A percentile compares a stretch with the other conserved stretches of the same genome.
Evolutionary conservation across 2,329 filamentous ascomycete species (phyloP).

Genomic region (Atkinsonella hypoxylon): DNA sequence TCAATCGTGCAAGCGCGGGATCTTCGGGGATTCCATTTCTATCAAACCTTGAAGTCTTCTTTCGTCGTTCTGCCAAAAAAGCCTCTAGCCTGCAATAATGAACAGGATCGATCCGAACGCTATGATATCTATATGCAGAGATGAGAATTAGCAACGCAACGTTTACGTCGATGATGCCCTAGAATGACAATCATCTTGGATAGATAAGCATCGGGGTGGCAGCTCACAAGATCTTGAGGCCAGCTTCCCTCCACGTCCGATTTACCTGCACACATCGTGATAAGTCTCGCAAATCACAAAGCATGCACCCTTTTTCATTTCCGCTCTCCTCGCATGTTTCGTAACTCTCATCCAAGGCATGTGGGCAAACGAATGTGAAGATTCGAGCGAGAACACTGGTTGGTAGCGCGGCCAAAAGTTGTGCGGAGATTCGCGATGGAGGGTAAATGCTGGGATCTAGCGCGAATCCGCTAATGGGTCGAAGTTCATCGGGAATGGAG

Average conservation of each 20-base stretch:
- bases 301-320: slow-evolving; percentile 73
- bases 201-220: not conserved
- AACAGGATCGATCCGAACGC: slow-evolving; percentile 84
- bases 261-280: slow-evolving; percentile 67
- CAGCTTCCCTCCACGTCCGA: slow-evolving; percentile 53
- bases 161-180: not conserved
- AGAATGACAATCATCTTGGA: not conserved
- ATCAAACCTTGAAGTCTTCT: slow-evolving; percentile 59
- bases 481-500: slow-evolving; percentile 18
- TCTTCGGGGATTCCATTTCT: slow-evolving; percentile 73
- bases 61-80: slow-evolving; percentile 65
- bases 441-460: slow-evolving; percentile 18
- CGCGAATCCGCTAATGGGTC: slow-evolving; percentile 12
- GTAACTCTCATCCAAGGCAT: slow-evolving; percentile 64
- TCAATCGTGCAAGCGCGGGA: slow-evolving; percentile 61
- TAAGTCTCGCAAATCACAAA: slow-evolving; percentile 84
- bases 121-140: slow-evolving; percentile 53
- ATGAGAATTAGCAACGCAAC: not conserved
- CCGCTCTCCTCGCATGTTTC: slow-evolving; percentile 73
- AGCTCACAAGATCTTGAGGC: slow-evolving; percentile 48
- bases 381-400: slow-evolving; percentile 61
- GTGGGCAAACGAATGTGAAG: slow-evolving; percentile 74
- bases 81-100: slow-evolving; percentile 90
- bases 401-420: slow-evolving; percentile 45
- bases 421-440: slow-evolving; percentile 29